These are phyloP conservation scores for Rhypophila decipiens DNA, from an alignment of 495 filamentous ascomycete species.

Conservation along the genomic window DNA sequence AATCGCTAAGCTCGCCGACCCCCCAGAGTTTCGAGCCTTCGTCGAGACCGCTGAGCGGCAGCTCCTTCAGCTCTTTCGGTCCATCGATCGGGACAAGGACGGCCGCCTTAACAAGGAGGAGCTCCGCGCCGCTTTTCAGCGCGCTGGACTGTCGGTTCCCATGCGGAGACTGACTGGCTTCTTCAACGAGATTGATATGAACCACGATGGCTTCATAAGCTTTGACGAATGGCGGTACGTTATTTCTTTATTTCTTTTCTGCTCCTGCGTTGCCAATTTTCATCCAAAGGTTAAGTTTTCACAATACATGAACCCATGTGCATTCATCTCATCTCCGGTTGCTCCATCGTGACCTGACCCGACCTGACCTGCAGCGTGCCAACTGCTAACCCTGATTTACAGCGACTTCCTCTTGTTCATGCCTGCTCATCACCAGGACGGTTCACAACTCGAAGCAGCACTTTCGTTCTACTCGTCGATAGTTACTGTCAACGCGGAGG, in stretches of 20 bases:
- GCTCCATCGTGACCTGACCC: no score
- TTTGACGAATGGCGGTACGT: constrained; percentile 96
- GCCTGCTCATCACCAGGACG: constrained; percentile 52
- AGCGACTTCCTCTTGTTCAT: constrained; percentile 96
- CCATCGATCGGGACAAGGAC: constrained; percentile 80
- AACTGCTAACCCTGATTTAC: not conserved
- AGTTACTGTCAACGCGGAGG: constrained; percentile 85
- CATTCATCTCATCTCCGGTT: no score
- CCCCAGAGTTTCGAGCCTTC: constrained; percentile 77
- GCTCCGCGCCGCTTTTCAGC: constrained; percentile 67
- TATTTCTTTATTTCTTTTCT: constrained; percentile 4
- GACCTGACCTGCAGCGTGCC: no score
- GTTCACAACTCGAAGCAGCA: constrained; percentile 71
- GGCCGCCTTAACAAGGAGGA: constrained; percentile 85
- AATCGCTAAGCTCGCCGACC: constrained; percentile 5
- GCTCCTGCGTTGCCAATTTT: not conserved
- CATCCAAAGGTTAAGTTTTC: not conserved
- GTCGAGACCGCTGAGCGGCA: constrained; percentile 80
- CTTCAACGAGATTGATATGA: constrained; percentile 82
- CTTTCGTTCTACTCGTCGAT: constrained; percentile 89
- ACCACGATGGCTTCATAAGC: constrained; percentile 79
- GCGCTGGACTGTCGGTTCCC: constrained; percentile 72
- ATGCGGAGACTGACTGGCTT: constrained; percentile 72
- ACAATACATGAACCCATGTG: no score
- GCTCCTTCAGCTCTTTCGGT: constrained; percentile 72